These are phyloP conservation scores for Hsuehochloa calcarea DNA, from an alignment of 176 grass and related monocot genomes.

Conservation along the genomic window DNA sequence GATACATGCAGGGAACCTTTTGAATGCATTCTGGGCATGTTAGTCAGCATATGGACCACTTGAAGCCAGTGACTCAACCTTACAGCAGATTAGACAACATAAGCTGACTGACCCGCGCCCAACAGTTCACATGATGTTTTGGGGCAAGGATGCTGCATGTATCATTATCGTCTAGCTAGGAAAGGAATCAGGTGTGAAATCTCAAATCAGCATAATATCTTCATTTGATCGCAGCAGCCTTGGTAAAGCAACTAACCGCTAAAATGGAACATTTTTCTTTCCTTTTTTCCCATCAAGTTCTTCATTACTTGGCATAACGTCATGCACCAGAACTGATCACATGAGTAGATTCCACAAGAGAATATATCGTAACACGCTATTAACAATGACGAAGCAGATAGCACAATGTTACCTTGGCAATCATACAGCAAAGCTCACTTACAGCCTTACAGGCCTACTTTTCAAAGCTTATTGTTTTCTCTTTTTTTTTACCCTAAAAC, in stretches of 20 bases:
- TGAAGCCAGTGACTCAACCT: background rate
- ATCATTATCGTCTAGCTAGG: background rate
- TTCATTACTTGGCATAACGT: background rate
- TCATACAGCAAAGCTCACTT: background rate
- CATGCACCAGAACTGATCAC: background rate
- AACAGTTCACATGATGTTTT: slow-evolving; percentile 12
- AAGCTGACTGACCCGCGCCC: background rate
- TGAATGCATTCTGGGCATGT: background rate
- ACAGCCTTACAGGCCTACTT: background rate
- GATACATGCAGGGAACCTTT: slow-evolving; percentile 14
- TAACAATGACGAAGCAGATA: background rate
- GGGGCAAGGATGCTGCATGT: background rate
- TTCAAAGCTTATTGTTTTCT: background rate
- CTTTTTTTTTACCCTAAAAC: background rate
- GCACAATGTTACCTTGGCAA: background rate
- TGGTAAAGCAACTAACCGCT: background rate
- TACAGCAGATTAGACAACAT: background rate
- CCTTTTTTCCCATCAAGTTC: background rate
- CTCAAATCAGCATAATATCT: slow-evolving; percentile 17
- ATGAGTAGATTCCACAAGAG: background rate
- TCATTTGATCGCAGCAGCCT: background rate
- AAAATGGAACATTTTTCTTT: background rate
- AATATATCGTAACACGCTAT: background rate
- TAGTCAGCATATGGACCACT: slow-evolving; percentile 9
- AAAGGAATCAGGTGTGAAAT: background rate